Conservation (phyloP, 345 rosid genomes). For the Acer saccharum region DNA sequence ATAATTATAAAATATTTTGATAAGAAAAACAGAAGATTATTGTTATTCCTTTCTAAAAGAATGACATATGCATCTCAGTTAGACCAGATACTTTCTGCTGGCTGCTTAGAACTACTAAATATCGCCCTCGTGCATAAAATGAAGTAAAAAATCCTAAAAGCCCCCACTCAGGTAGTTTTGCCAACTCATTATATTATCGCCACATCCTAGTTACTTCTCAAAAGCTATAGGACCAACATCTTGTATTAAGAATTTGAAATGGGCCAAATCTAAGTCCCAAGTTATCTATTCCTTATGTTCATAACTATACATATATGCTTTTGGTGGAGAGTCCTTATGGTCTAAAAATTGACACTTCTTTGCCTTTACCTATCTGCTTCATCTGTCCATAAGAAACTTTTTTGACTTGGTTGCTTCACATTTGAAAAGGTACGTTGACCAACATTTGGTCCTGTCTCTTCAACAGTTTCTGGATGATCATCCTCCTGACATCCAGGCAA, state of each 20-base stretch:
- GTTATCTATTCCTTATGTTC: no score
- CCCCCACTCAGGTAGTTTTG: no score
- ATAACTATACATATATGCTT: no score
- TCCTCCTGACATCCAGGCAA: constrained; percentile 35
- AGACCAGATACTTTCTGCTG: neutral
- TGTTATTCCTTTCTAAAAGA: neutral
- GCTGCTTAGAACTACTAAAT: no score
- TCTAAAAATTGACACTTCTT: neutral
- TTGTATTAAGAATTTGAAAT: no score
- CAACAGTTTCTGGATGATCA: constrained; percentile 35
- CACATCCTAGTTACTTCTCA: no score
- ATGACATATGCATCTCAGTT: constrained; percentile 6
- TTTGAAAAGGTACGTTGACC: constrained; percentile 44
- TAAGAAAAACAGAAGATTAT: constrained; percentile 1
- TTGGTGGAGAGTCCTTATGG: neutral
- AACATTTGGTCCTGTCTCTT: constrained; percentile 36
- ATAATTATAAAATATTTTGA: neutral
- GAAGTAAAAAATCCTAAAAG: no score
- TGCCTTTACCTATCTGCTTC: constrained; percentile 74
- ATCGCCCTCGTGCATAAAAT: no score
- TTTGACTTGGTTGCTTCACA: constrained; percentile 44
- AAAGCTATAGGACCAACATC: no score
- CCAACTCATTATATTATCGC: no score
- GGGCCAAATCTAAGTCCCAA: no score
- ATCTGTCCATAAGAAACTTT: constrained; percentile 27